Base-by-base conservation (phyloP, 2,329 filamentous ascomycete genomes). In the Neopestalotiopsis rosae region DNA sequence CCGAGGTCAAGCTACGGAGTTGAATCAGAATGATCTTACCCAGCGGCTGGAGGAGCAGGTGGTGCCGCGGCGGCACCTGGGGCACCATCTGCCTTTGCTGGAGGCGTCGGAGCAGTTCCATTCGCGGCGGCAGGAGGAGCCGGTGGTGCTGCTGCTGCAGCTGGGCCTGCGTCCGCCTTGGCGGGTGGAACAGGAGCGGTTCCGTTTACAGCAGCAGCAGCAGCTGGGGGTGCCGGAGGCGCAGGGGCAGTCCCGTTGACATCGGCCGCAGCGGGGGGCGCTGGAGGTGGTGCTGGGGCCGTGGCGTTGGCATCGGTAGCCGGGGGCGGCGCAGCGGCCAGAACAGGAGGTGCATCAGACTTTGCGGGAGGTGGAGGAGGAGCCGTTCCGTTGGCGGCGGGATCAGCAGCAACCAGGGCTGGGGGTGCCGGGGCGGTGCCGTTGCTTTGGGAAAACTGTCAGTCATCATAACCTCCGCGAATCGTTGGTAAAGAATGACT, bases 361-460 rank as follows among this genome's bases (percentile, higher is more conserved):
- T 52, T 52, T 1, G 62, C 62, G 1, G 3, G 34, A 1, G 52
- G 64, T 12, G 64, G 64, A 4, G 64, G 64, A n/a, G 52, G 64
- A 6, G 65, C 49, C 6, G 65, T 66, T n/a, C 65, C 65, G 20
- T 58, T 58, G 62, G 62, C 62, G 12, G 42, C n/a, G 5, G 62
- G 62, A 30, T 30, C 62, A 24, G 38, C 62, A 13, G 62, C 62
- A 9, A 38, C n/a, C 45, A 52, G 10, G 45, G 52, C 65, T 12
- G 52, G 52, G 20, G 52, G 42, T 17, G 49, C 30, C 17, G 45
- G 57, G 24, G 57, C 57, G 13, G 57, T 59, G 12, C 57, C 57
- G 20, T 59, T 59, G 20, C 57, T 59, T 7, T 59, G 6, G 24
- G 24, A 34, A 30, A 14, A 30, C 14, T 52, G 6, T 52, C 14